Percentiles rank a stretch among this genome's conserved stretches.
phyloP scores from a whole-genome alignment of 2,329 filamentous ascomycete genomes.

The Cordyceps javanica region DNA sequence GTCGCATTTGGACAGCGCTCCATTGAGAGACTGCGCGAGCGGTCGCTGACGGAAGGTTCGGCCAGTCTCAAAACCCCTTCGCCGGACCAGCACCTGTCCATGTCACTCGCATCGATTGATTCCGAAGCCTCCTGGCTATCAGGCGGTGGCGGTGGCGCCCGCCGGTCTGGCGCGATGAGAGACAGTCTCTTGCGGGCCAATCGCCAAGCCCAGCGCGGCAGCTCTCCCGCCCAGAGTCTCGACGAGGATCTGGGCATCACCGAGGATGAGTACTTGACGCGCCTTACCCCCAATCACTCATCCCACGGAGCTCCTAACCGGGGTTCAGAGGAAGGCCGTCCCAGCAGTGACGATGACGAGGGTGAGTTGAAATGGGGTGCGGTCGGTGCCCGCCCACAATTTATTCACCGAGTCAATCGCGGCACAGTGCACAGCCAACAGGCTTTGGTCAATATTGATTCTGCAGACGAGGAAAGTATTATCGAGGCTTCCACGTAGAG shows the following conservation, averaged over 20 bases:
- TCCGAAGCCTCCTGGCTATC: constrained; percentile 96
- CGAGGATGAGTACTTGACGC: constrained; percentile 71
- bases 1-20: constrained; percentile 39
- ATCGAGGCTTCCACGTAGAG: constrained; percentile 3
- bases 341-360: constrained; percentile 55
- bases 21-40: constrained; percentile 22
- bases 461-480: constrained; percentile 24
- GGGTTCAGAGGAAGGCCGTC: constrained; percentile 44
- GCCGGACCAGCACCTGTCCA: constrained; percentile 62
- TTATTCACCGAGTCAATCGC: constrained; percentile 50
- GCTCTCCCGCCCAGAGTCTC: constrained; percentile 36
- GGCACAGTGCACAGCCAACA: constrained; percentile 47
- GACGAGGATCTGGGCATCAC: constrained; percentile 58
- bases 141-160: constrained; percentile 55
- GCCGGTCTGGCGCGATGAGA: constrained; percentile 41
- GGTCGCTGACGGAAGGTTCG: neutral
- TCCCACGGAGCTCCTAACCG: constrained; percentile 27
- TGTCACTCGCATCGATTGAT: constrained; percentile 88
- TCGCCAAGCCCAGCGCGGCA: constrained; percentile 25
- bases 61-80: constrained; percentile 29
- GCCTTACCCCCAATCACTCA: constrained; percentile 25
- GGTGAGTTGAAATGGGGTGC: constrained; percentile 47
- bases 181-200: constrained; percentile 30
- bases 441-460: constrained; percentile 41
- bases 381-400: constrained; percentile 39